Evolutionary conservation across 305 asterid genomes (phyloP), one percentile per base, ranked within the genome.

Genomic region (Fraxinus xanthoxyloides): DNA sequence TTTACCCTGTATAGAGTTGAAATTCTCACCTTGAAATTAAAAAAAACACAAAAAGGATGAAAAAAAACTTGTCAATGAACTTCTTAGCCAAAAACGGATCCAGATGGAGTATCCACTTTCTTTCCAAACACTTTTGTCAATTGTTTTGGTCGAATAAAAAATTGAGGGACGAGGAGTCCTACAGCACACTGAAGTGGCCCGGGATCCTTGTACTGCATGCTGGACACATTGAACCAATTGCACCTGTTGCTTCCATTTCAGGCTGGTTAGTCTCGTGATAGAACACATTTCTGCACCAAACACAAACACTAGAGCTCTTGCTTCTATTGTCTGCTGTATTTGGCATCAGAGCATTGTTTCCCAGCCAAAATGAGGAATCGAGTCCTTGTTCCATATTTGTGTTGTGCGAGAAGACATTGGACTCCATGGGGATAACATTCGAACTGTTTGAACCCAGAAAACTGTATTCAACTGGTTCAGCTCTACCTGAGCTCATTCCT

Each of bases 141-240:
- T 48, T 48, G 61, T 48, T 15, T 48, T 4, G 4, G 61, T 15
- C 4, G 59, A 36, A 36, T 36, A 36, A 12, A 46, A 5, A 46
- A 5, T 12, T 46, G 56, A 46, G 19, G 56, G 9, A 36, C 40
- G 1, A 36, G 40, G 10, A 48, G 61, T 17, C 23, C 82, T 73
- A 87, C 79, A 85, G 59, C 32, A 80, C 72, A 73, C 85, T 85
- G 72, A 86, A 87, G 77, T 81, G 89, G 75, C 85, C 85, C 0
- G 92, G 89, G 67, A 88, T 86, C 85, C 85, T 91, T 51, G 92
- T 81, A 82, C 90, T 89, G 88, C 98, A 94, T 65, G 91, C 70
- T 74, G 96, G 93, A 78, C 98, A 94, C 79, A 92, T 86, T 1
- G 93, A 83, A 77, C 93, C 97, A 70, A 91, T 91, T 43, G 90